These are phyloP conservation scores for Athelia psychrophila DNA, from an alignment of 1,284 basidiomycete species.

Conservation along the genomic window DNA sequence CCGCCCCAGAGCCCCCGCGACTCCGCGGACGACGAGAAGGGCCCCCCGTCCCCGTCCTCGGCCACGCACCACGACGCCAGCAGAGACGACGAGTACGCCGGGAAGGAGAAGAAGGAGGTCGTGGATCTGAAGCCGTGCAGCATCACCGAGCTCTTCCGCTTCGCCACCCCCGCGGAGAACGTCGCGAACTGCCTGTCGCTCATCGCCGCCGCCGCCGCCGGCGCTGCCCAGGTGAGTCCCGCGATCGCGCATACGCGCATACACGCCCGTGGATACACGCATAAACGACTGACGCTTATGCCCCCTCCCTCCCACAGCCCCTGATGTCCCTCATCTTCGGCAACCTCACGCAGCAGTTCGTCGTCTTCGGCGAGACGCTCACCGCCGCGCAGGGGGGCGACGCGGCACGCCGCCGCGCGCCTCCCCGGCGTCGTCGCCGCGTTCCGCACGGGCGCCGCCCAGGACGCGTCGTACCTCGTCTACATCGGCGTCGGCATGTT, in stretches of 20 bases:
- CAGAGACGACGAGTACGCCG: no score
- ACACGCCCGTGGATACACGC: no score
- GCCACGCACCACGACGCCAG: no score
- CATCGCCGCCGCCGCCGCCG: background rate
- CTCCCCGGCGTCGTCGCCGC: conserved; percentile 39
- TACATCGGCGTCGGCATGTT: conserved; percentile 64
- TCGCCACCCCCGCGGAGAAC: background rate
- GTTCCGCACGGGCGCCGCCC: conserved; percentile 53
- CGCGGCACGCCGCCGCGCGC: conserved; percentile 18
- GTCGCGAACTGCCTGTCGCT: background rate
- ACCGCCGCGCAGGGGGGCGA: conserved; percentile 21
- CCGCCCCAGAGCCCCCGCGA: no score
- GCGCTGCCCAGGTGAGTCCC: background rate
- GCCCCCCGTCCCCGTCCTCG: no score
- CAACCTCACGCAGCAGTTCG: conserved; percentile 74
- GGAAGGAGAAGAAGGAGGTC: no score
- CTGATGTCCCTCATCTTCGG: conserved; percentile 85
- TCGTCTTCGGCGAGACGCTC: conserved; percentile 49
- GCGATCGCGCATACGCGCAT: no score
- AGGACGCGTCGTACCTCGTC: conserved; percentile 62
- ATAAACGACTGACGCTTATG: background rate
- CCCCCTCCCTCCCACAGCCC: conserved; percentile 45
- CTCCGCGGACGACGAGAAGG: no score
- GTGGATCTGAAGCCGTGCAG: no score
- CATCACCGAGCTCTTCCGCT: background rate